Evolutionary conservation across 163 green algal genomes (phyloP).

Genomic region (Scenedesmus sp.): DNA sequence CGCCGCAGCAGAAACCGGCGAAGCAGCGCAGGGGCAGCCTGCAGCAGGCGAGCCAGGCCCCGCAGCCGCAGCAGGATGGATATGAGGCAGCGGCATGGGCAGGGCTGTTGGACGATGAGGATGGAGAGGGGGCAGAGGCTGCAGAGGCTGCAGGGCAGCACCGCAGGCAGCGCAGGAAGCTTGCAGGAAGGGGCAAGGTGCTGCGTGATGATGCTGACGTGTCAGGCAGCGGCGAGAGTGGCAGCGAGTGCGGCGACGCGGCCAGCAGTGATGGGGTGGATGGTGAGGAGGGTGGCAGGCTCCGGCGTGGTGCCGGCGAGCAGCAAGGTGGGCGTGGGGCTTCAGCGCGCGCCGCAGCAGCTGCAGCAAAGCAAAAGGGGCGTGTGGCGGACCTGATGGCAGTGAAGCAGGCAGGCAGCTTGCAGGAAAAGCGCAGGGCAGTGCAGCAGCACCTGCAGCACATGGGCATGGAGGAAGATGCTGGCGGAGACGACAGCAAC

Average conservation of each 20-base stretch:
- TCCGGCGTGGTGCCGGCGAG: background rate
- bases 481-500: background rate
- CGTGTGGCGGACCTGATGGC: background rate
- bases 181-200: background rate
- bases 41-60: background rate
- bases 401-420: background rate
- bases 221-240: background rate
- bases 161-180: conserved; percentile 7
- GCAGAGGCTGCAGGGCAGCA: conserved; percentile 14
- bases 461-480: background rate
- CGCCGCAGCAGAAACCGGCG: background rate
- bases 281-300: background rate
- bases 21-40: background rate
- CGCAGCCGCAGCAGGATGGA: background rate
- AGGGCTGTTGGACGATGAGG: background rate
- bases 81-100: background rate
- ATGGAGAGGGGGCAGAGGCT: background rate
- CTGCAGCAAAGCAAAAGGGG: conserved; percentile 12
- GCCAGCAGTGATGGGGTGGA: conserved; percentile 2
- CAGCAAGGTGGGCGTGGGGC: background rate
- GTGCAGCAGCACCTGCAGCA: conserved; percentile 12
- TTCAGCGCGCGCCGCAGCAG: background rate
- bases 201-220: background rate
- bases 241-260: background rate
- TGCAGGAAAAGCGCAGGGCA: background rate